Conservation (phyloP, 2,329 filamentous ascomycete genomes). For the Xylogone sp. region DNA sequence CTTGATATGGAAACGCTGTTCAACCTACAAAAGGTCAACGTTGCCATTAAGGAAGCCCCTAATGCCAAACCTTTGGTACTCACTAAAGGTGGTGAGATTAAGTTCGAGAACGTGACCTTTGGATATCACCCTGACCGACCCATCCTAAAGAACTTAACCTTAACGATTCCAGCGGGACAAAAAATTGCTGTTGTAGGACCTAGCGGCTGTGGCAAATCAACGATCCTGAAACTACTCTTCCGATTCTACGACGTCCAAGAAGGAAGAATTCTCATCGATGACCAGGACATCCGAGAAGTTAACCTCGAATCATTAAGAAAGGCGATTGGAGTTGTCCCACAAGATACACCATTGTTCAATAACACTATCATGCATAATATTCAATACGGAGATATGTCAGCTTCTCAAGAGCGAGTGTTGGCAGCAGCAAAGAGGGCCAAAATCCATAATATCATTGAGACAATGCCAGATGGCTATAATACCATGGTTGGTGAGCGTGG, state of each 20-base stretch:
- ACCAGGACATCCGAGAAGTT: conserved; percentile 84
- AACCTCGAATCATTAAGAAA: conserved; percentile 76
- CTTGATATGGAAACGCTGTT: conserved; percentile 99
- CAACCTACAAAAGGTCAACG: conserved; percentile 94
- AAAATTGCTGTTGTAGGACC: conserved; percentile 96
- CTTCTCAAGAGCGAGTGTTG: conserved; percentile 66
- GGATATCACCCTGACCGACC: conserved; percentile 84
- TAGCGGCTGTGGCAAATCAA: conserved; percentile 94
- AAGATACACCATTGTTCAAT: conserved; percentile 96
- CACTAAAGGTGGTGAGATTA: conserved; percentile 78
- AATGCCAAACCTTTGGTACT: conserved; percentile 71
- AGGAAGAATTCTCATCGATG: conserved; percentile 86
- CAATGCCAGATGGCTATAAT: conserved; percentile 82
- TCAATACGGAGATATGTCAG: conserved; percentile 80
- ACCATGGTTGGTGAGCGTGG: conserved; percentile 92
- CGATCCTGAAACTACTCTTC: conserved; percentile 85
- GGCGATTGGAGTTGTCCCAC: conserved; percentile 91
- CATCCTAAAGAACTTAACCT: conserved; percentile 77
- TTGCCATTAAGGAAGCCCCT: conserved; percentile 74
- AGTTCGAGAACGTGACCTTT: conserved; percentile 92
- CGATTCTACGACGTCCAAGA: conserved; percentile 87
- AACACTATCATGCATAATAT: conserved; percentile 96
- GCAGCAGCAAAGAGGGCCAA: conserved; percentile 78
- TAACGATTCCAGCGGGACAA: conserved; percentile 92
- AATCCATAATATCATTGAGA: conserved; percentile 76